These are phyloP conservation scores for Sechiopsis laciniata DNA, from an alignment of 306 rosid genomes.

Conservation along the genomic window DNA sequence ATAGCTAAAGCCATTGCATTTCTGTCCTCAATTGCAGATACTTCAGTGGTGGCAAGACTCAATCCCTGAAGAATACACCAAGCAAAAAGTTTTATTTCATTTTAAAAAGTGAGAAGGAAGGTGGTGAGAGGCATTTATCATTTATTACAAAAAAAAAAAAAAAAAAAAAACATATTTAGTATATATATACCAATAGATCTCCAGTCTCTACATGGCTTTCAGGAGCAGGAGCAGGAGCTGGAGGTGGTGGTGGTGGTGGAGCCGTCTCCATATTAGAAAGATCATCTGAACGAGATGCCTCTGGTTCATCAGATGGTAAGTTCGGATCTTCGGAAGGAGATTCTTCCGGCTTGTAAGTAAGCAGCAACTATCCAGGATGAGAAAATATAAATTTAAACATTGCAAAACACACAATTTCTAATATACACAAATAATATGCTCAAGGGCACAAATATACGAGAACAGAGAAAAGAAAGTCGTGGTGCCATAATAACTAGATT, in stretches of 20 bases:
- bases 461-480: not conserved
- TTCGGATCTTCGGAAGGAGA: slow-evolving; percentile 49
- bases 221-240: slow-evolving; percentile 42
- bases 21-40: slow-evolving; percentile 70
- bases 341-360: slow-evolving; percentile 88
- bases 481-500: not conserved
- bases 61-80: slow-evolving; percentile 63
- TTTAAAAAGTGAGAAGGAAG: not conserved
- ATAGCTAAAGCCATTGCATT: slow-evolving; percentile 91
- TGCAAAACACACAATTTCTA: not conserved
- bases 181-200: slow-evolving; percentile 67
- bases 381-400: slow-evolving; percentile 22
- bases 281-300: slow-evolving; percentile 46
- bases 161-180: not conserved
- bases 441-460: not conserved
- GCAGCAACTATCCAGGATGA: slow-evolving; percentile 60
- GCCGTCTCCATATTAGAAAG: slow-evolving; percentile 43
- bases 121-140: slow-evolving; percentile 3
- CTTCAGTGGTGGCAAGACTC: slow-evolving; percentile 51
- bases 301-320: slow-evolving; percentile 54
- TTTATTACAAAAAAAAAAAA: not conserved
- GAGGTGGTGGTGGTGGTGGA: slow-evolving; percentile 39
- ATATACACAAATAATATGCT: not conserved
- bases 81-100: not conserved
- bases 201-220: slow-evolving; percentile 58